Conservation (phyloP, 768 basidiomycete genomes). For the Hemileccinum rubropunctum region DNA sequence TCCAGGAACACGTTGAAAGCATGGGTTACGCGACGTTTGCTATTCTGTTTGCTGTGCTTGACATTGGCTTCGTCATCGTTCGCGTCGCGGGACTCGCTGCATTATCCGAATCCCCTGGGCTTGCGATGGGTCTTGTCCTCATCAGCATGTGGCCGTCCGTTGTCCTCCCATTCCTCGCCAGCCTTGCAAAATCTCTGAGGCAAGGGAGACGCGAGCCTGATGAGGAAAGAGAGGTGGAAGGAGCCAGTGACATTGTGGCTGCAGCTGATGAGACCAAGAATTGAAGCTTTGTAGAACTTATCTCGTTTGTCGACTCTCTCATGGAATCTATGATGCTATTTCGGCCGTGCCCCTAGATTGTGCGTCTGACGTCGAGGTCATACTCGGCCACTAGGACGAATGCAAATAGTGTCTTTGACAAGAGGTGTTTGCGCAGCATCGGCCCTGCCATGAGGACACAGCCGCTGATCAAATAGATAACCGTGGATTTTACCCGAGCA, state of each 20-base stretch:
- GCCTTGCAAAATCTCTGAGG: neutral
- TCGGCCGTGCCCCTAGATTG: no score
- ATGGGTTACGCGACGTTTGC: slow-evolving; percentile 18
- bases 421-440: no score
- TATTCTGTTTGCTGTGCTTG: slow-evolving; percentile 14
- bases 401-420: no score
- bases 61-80: slow-evolving; percentile 19
- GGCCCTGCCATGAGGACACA: no score
- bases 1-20: slow-evolving; percentile 10
- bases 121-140: slow-evolving; percentile 13
- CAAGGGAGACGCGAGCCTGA: neutral
- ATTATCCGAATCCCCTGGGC: slow-evolving; percentile 9
- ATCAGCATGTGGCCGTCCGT: slow-evolving; percentile 6
- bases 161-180: slow-evolving; percentile 4
- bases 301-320: no score
- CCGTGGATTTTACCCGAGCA: no score
- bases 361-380: no score
- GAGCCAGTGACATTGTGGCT: neutral
- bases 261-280: neutral
- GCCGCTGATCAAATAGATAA: no score
- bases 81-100: slow-evolving; percentile 13
- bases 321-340: no score
- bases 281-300: neutral
- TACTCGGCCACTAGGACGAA: no score
- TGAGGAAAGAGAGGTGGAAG: slow-evolving; percentile 2